Evolutionary conservation across 2,329 filamentous ascomycete genomes (phyloP).

Genomic region (Clonostachys solani): DNA sequence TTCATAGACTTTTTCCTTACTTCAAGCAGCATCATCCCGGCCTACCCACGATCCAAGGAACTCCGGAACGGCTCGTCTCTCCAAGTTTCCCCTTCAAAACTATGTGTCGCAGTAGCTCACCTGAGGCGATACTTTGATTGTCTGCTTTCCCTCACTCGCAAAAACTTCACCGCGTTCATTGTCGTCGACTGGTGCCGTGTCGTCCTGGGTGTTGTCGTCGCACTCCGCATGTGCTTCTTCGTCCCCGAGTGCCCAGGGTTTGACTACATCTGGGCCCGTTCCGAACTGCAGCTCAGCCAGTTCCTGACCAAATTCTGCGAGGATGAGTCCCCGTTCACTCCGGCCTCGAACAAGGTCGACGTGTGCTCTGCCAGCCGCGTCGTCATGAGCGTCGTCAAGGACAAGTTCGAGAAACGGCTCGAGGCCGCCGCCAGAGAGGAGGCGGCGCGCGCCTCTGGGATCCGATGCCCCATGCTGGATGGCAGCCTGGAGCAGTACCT

Average conservation of each 20-base stretch:
- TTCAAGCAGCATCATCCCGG: no score
- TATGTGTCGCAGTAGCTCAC: no score
- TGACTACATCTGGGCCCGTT: conserved; percentile 30
- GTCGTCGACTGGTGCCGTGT: conserved; percentile 37
- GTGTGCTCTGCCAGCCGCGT: conserved; percentile 38
- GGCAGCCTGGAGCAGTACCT: conserved; percentile 41
- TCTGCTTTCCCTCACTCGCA: conserved; percentile 18
- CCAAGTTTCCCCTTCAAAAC: no score
- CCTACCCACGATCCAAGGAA: no score
- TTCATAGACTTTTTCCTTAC: conserved; percentile 31
- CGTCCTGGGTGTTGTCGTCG: conserved; percentile 33
- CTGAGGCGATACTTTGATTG: conserved; percentile 15
- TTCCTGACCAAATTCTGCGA: conserved; percentile 26
- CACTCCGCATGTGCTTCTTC: conserved; percentile 41
- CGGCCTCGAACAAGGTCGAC: conserved; percentile 25
- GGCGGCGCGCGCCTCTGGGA: conserved; percentile 6
- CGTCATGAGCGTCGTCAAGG: conserved; percentile 38
- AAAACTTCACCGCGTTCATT: conserved; percentile 28
- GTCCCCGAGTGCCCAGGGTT: conserved; percentile 27
- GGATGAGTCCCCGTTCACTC: conserved; percentile 10
- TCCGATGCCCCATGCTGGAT: conserved; percentile 47
- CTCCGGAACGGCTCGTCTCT: no score
- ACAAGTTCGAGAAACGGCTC: conserved; percentile 37
- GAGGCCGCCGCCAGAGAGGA: conserved; percentile 19
- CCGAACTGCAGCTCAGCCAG: conserved; percentile 28